Percentiles rank a stretch among this genome's conserved stretches.
Evolutionary conservation across 2,329 filamentous ascomycete species (phyloP).

Genomic region (Tolypocladium cylindrosporum): DNA sequence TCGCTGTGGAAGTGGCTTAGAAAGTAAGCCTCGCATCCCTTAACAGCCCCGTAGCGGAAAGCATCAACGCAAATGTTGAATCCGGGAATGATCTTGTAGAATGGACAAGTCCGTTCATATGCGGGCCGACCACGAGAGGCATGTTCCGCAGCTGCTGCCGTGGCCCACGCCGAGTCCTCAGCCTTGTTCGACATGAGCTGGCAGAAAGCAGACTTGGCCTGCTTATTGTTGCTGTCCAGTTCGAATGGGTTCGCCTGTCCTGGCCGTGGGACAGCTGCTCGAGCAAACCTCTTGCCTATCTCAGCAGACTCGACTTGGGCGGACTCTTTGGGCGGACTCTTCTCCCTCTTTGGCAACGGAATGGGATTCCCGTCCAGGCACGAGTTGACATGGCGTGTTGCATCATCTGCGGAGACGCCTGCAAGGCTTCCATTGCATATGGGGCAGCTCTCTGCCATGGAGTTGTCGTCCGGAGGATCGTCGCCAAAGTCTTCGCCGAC

Average conservation of each 20-base stretch:
- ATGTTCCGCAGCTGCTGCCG: slow-evolving; percentile 69
- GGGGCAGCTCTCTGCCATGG: slow-evolving; percentile 48
- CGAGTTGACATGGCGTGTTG: slow-evolving; percentile 78
- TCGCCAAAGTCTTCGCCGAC: slow-evolving; percentile 24
- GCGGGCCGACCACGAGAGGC: slow-evolving; percentile 75
- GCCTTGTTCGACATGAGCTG: slow-evolving; percentile 89
- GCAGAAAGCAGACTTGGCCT: slow-evolving; percentile 66
- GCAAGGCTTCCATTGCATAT: slow-evolving; percentile 61
- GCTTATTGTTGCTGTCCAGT: slow-evolving; percentile 28
- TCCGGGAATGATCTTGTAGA: slow-evolving; percentile 96
- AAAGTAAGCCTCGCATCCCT: slow-evolving; percentile 91
- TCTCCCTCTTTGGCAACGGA: slow-evolving; percentile 33
- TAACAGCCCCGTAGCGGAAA: slow-evolving; percentile 86
- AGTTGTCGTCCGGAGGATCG: slow-evolving; percentile 20
- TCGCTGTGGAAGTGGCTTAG: slow-evolving; percentile 97
- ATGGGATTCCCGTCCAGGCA: slow-evolving; percentile 78
- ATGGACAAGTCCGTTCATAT: slow-evolving; percentile 85
- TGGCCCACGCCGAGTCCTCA: slow-evolving; percentile 83
- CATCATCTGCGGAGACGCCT: slow-evolving; percentile 54
- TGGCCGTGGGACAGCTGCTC: slow-evolving; percentile 61
- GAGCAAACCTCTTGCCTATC: slow-evolving; percentile 50
- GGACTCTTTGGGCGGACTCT: slow-evolving; percentile 4
- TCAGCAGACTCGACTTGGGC: slow-evolving; percentile 25
- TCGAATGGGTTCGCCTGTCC: slow-evolving; percentile 73
- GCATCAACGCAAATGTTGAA: slow-evolving; percentile 92